These are phyloP conservation scores for Citeromyces nyonsensis DNA, from an alignment of 805 yeast genomes.

Conservation along the genomic window DNA sequence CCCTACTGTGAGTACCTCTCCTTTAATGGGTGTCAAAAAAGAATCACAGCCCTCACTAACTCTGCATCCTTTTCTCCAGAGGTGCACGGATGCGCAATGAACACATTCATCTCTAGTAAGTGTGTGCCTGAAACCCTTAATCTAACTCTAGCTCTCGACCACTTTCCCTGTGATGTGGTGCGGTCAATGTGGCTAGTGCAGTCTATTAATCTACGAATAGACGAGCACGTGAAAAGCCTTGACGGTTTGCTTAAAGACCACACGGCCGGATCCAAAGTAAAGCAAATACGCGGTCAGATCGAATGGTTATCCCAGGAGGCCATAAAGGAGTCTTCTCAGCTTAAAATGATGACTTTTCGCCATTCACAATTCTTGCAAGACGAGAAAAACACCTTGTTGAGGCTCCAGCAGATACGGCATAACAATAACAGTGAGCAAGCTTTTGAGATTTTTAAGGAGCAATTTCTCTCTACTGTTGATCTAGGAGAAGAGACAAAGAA, in stretches of 20 bases:
- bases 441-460: neutral
- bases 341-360: conserved; percentile 5
- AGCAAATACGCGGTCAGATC: conserved; percentile 2
- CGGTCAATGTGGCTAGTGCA: conserved; percentile 20
- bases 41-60: too few relatives aligned
- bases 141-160: conserved; percentile 12
- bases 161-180: conserved; percentile 20
- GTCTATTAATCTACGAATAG: conserved; percentile 11
- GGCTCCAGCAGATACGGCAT: neutral
- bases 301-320: conserved; percentile 9
- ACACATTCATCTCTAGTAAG: too few relatives aligned
- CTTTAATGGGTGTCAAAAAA: too few relatives aligned
- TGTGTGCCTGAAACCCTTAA: too few relatives aligned
- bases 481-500: neutral
- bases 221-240: conserved; percentile 5
- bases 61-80: too few relatives aligned
- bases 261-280: neutral
- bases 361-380: neutral
- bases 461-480: too few relatives aligned
- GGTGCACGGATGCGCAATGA: too few relatives aligned
- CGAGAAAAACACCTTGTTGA: conserved; percentile 1
- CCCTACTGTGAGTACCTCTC: too few relatives aligned
- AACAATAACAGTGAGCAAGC: neutral
- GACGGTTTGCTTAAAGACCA: neutral
- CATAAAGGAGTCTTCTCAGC: conserved; percentile 10